Evolutionary conservation across 1,284 basidiomycete species (phyloP).

Genomic region (Mrakiaceae sp.): DNA sequence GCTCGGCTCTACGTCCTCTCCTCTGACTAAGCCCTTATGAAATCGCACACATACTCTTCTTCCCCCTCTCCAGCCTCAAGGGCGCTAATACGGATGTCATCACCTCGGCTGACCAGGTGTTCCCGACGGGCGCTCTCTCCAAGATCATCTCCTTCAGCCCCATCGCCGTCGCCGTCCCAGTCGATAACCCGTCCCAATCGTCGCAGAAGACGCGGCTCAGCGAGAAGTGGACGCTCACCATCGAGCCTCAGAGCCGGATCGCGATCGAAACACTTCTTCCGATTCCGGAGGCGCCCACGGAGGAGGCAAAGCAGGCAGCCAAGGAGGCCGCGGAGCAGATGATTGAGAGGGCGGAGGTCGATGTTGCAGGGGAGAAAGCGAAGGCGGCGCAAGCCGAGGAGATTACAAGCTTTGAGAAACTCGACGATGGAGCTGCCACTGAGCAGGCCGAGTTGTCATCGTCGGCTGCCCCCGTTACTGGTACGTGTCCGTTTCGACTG

Average conservation of each 20-base stretch:
- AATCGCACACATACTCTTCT: background rate
- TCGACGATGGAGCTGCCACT: constrained; percentile 32
- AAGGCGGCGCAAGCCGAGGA: constrained; percentile 21
- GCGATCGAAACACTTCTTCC: constrained; percentile 67
- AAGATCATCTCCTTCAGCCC: constrained; percentile 54
- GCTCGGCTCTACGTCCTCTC: constrained; percentile 59
- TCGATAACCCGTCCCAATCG: too few relatives aligned
- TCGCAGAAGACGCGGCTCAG: constrained; percentile 24
- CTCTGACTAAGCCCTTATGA: constrained; percentile 45
- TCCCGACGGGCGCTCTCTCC: constrained; percentile 90
- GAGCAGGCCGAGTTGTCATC: constrained; percentile 10
- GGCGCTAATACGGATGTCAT: constrained; percentile 58
- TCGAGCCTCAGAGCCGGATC: constrained; percentile 91
- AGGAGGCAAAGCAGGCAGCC: constrained; percentile 20
- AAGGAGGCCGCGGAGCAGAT: constrained; percentile 8
- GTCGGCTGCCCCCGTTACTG: background rate
- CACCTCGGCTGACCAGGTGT: constrained; percentile 74
- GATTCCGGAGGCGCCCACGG: background rate
- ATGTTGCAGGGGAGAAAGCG: background rate
- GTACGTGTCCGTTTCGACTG: background rate
- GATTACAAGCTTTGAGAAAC: constrained; percentile 49
- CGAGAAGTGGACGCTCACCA: constrained; percentile 81
- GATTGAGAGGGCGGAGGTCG: background rate
- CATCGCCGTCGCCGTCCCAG: background rate
- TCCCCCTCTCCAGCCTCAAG: background rate